A percentile compares a stretch with the other conserved stretches of the same genome.
Evolutionary conservation across 352 stramenopile genomes (phyloP).

Genomic region (Phytophthora pluvialis): DNA sequence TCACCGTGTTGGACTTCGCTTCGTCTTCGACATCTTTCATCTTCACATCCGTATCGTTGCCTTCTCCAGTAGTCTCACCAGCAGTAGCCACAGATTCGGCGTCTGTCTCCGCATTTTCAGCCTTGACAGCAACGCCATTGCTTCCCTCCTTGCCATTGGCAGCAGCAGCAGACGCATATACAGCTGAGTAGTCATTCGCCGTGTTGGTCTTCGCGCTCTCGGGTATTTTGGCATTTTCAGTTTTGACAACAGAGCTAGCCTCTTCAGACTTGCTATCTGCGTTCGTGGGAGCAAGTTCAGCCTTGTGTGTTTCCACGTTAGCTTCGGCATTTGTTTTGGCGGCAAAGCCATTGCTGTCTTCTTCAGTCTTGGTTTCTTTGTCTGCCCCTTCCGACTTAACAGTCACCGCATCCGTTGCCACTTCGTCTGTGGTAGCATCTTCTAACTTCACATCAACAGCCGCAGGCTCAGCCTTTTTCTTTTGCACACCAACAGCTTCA

Average conservation of each 20-base stretch:
- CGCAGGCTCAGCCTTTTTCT: slow-evolving; percentile 7
- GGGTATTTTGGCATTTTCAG: background rate
- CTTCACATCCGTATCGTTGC: slow-evolving; percentile 20
- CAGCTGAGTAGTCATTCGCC: background rate
- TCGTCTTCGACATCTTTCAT: slow-evolving; percentile 31
- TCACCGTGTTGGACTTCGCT: background rate
- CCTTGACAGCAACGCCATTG: slow-evolving; percentile 8
- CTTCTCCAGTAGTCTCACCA: slow-evolving; percentile 11
- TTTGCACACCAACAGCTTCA: slow-evolving; percentile 14
- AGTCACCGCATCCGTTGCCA: background rate
- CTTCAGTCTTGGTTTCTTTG: slow-evolving; percentile 2
- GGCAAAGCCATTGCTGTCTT: slow-evolving; percentile 5
- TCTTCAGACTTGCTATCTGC: slow-evolving; percentile 1
- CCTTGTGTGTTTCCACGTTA: slow-evolving; percentile 2
- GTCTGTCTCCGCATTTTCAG: slow-evolving; percentile 25
- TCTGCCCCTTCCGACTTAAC: background rate
- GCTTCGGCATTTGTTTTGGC: slow-evolving; percentile 2
- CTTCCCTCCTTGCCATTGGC: slow-evolving; percentile 7
- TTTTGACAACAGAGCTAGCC: background rate
- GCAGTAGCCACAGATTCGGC: slow-evolving; percentile 21
- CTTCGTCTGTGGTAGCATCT: background rate
- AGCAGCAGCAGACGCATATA: background rate
- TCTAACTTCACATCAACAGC: slow-evolving; percentile 10
- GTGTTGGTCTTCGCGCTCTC: background rate
- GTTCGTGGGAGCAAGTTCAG: background rate